A percentile compares a stretch with the other conserved stretches of the same genome.
phyloP scores from a whole-genome alignment of 257 asterid species.

The Salvia rosmarinus region DNA sequence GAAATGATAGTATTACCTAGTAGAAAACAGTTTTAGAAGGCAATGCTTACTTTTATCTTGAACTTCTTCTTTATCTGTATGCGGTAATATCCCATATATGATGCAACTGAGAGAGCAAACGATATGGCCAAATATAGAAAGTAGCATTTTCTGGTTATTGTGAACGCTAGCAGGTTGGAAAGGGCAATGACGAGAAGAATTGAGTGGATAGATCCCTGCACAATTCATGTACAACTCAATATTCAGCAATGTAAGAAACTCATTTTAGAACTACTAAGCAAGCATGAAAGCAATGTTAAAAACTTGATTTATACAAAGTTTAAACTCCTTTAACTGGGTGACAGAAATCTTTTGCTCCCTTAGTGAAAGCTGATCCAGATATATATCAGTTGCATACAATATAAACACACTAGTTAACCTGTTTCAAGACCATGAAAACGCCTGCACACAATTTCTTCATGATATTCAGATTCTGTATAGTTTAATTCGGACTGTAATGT shows the following conservation, averaged over 20 bases:
- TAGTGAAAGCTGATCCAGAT: background rate
- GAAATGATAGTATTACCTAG: background rate
- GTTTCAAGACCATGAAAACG: constrained; percentile 3
- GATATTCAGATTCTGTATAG: background rate
- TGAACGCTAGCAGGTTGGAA: constrained; percentile 57
- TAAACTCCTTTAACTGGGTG: constrained; percentile 9
- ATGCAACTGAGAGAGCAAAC: constrained; percentile 52
- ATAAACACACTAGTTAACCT: background rate
- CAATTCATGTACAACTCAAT: constrained; percentile 28
- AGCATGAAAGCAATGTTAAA: constrained; percentile 3
- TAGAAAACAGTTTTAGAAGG: constrained; percentile 2
- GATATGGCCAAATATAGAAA: constrained; percentile 68
- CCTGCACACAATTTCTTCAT: background rate
- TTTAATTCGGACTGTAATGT: constrained; percentile 1
- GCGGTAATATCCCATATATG: constrained; percentile 76
- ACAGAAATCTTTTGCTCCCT: background rate
- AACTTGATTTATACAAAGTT: constrained; percentile 8
- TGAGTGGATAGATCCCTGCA: constrained; percentile 73
- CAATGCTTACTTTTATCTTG: constrained; percentile 71
- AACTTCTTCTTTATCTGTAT: constrained; percentile 74
- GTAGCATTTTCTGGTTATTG: constrained; percentile 54
- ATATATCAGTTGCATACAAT: background rate
- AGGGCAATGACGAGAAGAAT: constrained; percentile 54
- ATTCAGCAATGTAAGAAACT: constrained; percentile 18
- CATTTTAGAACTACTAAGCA: background rate